These are phyloP conservation scores for Selenicereus undatus DNA, from an alignment of 148 eudicot genomes.

Conservation along the genomic window DNA sequence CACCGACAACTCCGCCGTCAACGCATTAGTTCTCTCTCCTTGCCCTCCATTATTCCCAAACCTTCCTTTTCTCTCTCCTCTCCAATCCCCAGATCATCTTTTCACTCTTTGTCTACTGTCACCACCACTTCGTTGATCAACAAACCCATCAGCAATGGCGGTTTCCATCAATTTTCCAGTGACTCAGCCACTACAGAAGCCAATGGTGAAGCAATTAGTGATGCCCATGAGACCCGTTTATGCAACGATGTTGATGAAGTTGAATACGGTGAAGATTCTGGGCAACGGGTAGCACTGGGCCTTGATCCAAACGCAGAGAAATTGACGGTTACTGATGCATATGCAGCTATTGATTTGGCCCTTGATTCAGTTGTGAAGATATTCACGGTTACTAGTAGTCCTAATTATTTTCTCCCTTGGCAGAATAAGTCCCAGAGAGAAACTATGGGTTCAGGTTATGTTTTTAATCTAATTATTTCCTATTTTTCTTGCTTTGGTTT, in stretches of 20 bases:
- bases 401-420: constrained; percentile 85
- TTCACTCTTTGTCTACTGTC: neutral
- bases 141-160: neutral
- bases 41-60: constrained; percentile 3
- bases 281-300: neutral
- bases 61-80: constrained; percentile 10
- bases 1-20: neutral
- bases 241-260: neutral
- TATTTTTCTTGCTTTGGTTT: neutral
- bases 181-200: neutral
- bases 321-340: constrained; percentile 34
- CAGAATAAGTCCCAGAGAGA: constrained; percentile 94
- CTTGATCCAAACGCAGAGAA: neutral
- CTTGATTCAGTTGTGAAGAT: constrained; percentile 91
- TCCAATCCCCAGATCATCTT: neutral
- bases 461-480: constrained; percentile 10
- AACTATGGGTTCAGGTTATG: constrained; percentile 76
- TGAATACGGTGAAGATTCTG: constrained; percentile 2
- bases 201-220: neutral
- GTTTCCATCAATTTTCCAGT: neutral
- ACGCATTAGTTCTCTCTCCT: neutral
- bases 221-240: constrained; percentile 3
- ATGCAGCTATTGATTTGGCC: constrained; percentile 69
- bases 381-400: constrained; percentile 83
- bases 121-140: neutral